Evolutionary conservation across 495 filamentous ascomycete species (phyloP), one percentile per base, ranked within the genome.

Genomic region (Tricharina praecox): DNA sequence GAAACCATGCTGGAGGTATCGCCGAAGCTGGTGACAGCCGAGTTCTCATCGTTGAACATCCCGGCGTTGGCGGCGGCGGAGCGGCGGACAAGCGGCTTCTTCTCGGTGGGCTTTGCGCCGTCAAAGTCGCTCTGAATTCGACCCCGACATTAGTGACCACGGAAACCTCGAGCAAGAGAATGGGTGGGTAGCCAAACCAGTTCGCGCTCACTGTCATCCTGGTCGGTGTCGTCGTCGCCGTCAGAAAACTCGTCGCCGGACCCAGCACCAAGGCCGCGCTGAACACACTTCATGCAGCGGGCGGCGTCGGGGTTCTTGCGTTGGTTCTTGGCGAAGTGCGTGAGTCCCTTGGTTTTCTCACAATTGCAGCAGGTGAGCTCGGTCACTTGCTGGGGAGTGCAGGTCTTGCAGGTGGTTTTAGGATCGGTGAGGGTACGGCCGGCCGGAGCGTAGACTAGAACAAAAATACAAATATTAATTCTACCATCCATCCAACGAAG

Each of bases 281-380:
- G 63, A 38, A 78, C 69, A 37, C 75, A 75, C 44, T 64, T 64
- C n/a, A 68, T 53, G 53, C 72, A 77, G 50, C 61, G 69, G 4
- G 71, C 71, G 16, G 48, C 46, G 40, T 75, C 71, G n/a, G 59
- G 63, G 26, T 65, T 64, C 15, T 59, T 59, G 1, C 74, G 65
- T 58, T 78, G 75, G 26, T 56, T 59, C 41, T 71, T 74, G 2
- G 69, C 63, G 50, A 76, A 78, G 0, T 63, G 60, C 1, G 67
- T 62, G 1, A 75, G 49, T 0, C 59, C 59, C 48, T 75, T 75
- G 9, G 54, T 56, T 26, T 60, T 45, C 4, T 62, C 54, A 49
- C 75, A 78, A 37, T 57, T 55, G 19, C 18, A 53, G 53, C 65
- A 67, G 16, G 46, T 48, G 26, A 67, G 49, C 49, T 67, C 60